Evolutionary conservation across 2,329 filamentous ascomycete species (phyloP).

Genomic region (Sclerotinia borealis): DNA sequence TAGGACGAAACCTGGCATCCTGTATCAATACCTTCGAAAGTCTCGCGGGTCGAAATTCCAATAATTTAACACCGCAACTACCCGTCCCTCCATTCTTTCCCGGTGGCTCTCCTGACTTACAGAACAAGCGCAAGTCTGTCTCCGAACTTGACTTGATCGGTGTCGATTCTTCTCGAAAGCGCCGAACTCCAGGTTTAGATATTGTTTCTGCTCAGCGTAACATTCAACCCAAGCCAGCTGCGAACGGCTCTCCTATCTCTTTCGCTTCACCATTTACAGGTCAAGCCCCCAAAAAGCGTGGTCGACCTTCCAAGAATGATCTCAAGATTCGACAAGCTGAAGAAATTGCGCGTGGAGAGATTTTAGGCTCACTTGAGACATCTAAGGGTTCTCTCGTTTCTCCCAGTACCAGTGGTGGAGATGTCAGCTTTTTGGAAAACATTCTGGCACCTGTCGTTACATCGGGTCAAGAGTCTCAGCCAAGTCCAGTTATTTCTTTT

Average conservation of each 20-base stretch:
- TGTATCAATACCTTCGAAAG: constrained; percentile 28
- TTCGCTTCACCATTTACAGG: constrained; percentile 17
- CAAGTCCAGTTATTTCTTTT: not conserved
- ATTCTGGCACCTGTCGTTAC: not conserved
- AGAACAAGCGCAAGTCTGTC: constrained; percentile 26
- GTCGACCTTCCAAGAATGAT: constrained; percentile 31
- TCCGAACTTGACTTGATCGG: constrained; percentile 19
- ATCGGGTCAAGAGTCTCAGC: not conserved
- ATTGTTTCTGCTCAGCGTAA: constrained; percentile 16
- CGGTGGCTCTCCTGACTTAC: constrained; percentile 7
- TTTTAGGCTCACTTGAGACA: constrained; percentile 20
- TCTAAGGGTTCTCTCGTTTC: constrained; percentile 4
- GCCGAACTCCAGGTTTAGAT: constrained; percentile 24
- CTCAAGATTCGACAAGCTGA: constrained; percentile 25
- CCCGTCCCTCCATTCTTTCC: constrained; percentile 3
- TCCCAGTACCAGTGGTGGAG: constrained; percentile 8
- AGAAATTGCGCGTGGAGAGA: constrained; percentile 26
- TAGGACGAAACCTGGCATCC: constrained; percentile 28
- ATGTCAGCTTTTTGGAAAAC: constrained; percentile 6
- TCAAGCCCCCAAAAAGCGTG: constrained; percentile 25
- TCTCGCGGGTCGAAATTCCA: constrained; percentile 11
- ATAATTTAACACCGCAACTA: constrained; percentile 1
- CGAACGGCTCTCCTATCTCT: constrained; percentile 24
- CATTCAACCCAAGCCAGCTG: constrained; percentile 28
- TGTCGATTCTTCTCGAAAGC: constrained; percentile 19